Evolutionary conservation across 129 eudicot genomes (phyloP), one percentile per base, ranked within the genome.

Genomic region (Mikania micrantha): DNA sequence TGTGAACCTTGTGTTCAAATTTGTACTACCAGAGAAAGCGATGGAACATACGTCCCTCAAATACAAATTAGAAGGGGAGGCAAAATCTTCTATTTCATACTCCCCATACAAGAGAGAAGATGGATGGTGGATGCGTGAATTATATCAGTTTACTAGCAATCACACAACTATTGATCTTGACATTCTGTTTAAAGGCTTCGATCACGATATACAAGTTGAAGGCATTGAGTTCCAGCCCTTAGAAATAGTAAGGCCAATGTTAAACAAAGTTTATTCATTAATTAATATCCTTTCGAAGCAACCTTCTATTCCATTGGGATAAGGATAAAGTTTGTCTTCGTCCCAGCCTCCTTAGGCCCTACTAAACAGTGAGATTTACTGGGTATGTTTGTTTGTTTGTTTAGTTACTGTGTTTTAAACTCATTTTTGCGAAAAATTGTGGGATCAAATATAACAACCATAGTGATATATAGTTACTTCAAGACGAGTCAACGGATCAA

Each of bases 141-240:
- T 31, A 22, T 58, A 58, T 58, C 41, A 58, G 13, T 58, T 29
- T 58, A 31, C 39, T 27, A 9, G 61, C n/a, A 24, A 58, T 24
- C 6, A 31, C 1, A 1, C 22, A 13, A 29, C 0, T 5, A 2
- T 58, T 58, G 7, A 58, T 58, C 64, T 58, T 58, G 41, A 44
- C 29, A 59, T 71, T 71, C 1, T 29, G 16, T 40, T 71, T 71
- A 35, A 28, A 0, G 59, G 35, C 21, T 25, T 8, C 19, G 0
- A 57, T 28, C 0, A n/a, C 15, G 5, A 6, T 12, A 15, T 21
- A 19, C 21, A 19, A 13, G 60, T 42, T 17, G 68, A 59, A 28
- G 76, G 68, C 47, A 59, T 71, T 6, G 47, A 59, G 34, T 71
- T 71, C 34, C 32, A 28, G 2, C 60, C 76, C 9, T 7, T 57